A percentile compares a stretch with the other conserved stretches of the same genome.
Evolutionary conservation across 2,329 filamentous ascomycete species (phyloP).

Genomic region (Alternaria sp.): DNA sequence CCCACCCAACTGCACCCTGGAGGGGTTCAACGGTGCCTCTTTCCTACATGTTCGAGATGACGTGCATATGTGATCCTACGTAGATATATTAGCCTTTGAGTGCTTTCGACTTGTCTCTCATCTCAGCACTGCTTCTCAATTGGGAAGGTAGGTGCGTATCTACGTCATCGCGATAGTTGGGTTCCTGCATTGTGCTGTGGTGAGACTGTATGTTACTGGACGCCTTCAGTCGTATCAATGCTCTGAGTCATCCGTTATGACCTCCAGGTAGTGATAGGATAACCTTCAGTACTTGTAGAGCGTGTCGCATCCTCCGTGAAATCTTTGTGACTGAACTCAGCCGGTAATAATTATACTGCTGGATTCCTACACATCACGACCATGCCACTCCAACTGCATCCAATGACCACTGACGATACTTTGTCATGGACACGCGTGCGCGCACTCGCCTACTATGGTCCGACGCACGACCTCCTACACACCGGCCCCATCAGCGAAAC

Average conservation of each 20-base stretch:
- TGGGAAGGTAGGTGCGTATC: neutral
- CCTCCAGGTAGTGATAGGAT: neutral
- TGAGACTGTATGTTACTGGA: neutral
- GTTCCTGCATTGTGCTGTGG: neutral
- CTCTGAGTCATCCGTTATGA: neutral
- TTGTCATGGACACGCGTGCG: slow-evolving; percentile 40
- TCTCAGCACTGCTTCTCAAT: neutral
- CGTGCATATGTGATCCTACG: neutral
- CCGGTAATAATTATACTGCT: fast-evolving
- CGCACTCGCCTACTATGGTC: slow-evolving; percentile 36
- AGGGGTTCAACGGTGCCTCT: neutral
- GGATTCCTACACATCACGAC: no score
- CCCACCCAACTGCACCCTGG: neutral
- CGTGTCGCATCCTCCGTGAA: neutral
- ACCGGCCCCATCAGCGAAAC: slow-evolving; percentile 28
- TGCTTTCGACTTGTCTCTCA: neutral
- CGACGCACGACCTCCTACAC: slow-evolving; percentile 38
- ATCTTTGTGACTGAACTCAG: neutral
- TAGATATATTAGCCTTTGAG: neutral
- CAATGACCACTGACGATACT: slow-evolving; percentile 28
- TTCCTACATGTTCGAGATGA: neutral
- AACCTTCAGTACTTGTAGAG: neutral
- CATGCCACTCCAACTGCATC: slow-evolving; percentile 35
- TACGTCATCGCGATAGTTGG: neutral
- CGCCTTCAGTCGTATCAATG: neutral